These are phyloP conservation scores for Bryoerythrophyllum caledonicum DNA, from an alignment of 225 moss, liverwort and hornwort genomes.

Conservation along the genomic window DNA sequence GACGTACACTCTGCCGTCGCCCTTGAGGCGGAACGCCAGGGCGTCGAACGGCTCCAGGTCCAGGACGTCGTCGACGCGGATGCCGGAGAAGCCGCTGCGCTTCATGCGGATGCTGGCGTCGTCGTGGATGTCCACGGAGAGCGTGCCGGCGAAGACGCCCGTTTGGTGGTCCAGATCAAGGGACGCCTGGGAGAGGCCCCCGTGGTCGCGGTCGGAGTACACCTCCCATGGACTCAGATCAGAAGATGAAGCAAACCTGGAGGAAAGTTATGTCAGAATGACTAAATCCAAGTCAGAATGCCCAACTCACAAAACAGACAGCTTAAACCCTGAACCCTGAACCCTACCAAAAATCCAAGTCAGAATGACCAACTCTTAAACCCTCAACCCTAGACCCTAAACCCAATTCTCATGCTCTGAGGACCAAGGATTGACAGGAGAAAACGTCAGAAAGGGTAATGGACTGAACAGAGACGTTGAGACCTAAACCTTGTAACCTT, in stretches of 20 bases:
- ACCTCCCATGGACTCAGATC: conserved; percentile 76
- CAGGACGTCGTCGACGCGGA: conserved; percentile 60
- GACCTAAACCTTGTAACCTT: too few species aligned
- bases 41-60: conserved; percentile 84
- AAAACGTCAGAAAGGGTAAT: too few species aligned
- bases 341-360: too few species aligned
- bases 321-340: too few species aligned
- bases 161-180: conserved; percentile 24
- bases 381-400: too few species aligned
- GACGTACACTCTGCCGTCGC: conserved; percentile 88
- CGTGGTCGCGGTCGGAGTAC: conserved; percentile 74
- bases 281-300: too few species aligned
- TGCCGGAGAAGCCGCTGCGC: conserved; percentile 85
- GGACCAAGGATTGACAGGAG: too few species aligned
- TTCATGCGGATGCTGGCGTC: conserved; percentile 65
- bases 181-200: conserved; percentile 59
- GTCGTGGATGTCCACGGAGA: conserved; percentile 69
- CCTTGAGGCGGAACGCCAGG: conserved; percentile 74
- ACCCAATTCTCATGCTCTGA: too few species aligned
- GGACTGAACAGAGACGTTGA: too few species aligned
- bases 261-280: not conserved
- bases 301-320: not conserved
- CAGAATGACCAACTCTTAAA: too few species aligned
- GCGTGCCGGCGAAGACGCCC: conserved; percentile 64
- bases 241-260: conserved; percentile 54